These are phyloP conservation scores for Debaryomyces tyrocola DNA, from an alignment of 805 yeast genomes.

Conservation along the genomic window DNA sequence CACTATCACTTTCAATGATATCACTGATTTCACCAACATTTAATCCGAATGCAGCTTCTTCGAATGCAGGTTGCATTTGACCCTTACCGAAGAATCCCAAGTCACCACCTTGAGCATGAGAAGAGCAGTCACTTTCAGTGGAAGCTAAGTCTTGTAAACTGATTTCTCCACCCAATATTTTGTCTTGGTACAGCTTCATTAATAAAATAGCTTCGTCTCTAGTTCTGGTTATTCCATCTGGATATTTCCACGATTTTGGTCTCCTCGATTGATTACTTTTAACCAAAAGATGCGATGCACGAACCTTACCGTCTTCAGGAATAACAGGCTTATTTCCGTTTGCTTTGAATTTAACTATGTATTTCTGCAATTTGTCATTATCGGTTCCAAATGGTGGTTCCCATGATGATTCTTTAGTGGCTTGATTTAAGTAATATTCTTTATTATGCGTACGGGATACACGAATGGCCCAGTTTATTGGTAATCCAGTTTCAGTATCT, in stretches of 20 bases:
- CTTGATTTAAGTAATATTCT: conserved; percentile 77
- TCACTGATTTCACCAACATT: conserved; percentile 82
- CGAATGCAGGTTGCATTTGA: conserved; percentile 94
- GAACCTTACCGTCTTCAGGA: conserved; percentile 54
- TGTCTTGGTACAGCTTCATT: conserved; percentile 54
- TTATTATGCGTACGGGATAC: conserved; percentile 77
- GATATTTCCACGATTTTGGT: conserved; percentile 87
- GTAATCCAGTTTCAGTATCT: conserved; percentile 67
- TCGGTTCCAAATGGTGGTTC: conserved; percentile 88
- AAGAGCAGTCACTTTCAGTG: conserved; percentile 85
- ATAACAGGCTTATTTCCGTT: conserved; percentile 47
- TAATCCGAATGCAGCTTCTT: conserved; percentile 78
- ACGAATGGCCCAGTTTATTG: conserved; percentile 79
- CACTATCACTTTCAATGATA: conserved; percentile 86
- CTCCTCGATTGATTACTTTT: conserved; percentile 84
- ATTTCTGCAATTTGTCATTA: conserved; percentile 52
- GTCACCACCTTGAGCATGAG: conserved; percentile 88
- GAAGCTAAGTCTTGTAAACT: conserved; percentile 71
- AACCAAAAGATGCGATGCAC: conserved; percentile 78
- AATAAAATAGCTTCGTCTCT: conserved; percentile 81
- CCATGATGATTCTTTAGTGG: conserved; percentile 79
- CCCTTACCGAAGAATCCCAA: conserved; percentile 86
- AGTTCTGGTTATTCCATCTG: conserved; percentile 67
- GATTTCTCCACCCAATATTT: conserved; percentile 62
- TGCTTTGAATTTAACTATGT: conserved; percentile 44